A percentile compares a stretch with the other conserved stretches of the same genome.
Evolutionary conservation across 2,329 filamentous ascomycete species (phyloP).

Genomic region (Paecilomyces sp.): DNA sequence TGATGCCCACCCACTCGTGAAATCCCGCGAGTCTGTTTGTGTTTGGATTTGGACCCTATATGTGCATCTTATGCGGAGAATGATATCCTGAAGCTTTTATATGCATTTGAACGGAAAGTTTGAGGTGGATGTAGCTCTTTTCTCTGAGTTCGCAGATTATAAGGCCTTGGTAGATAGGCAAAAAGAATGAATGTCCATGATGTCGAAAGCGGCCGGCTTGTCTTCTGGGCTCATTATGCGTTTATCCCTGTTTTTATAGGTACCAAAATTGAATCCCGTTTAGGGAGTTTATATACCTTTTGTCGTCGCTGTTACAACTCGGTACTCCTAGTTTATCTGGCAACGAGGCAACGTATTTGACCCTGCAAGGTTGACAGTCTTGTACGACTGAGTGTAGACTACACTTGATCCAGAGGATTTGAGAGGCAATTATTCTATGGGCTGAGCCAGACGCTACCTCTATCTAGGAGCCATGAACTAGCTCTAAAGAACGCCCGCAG

Average conservation of each 20-base stretch:
- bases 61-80: background rate
- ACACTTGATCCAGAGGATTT: background rate
- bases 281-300: background rate
- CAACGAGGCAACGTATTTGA: background rate
- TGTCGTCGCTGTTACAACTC: background rate
- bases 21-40: background rate
- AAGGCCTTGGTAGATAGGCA: background rate
- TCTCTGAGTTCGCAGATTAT: background rate
- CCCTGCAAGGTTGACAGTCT: background rate
- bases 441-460: background rate
- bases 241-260: background rate
- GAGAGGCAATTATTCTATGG: background rate
- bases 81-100: background rate
- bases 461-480: background rate
- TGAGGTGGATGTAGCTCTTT: background rate
- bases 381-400: background rate
- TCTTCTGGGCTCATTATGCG: background rate
- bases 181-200: background rate
- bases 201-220: background rate
- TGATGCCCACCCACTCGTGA: conserved; percentile 69
- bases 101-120: background rate
- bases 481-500: background rate
- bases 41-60: background rate
- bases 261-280: background rate
- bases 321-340: background rate